Evolutionary conservation across 225 moss, liverwort and hornwort species (phyloP).

Genomic region (Thuidium tamariscinum): DNA sequence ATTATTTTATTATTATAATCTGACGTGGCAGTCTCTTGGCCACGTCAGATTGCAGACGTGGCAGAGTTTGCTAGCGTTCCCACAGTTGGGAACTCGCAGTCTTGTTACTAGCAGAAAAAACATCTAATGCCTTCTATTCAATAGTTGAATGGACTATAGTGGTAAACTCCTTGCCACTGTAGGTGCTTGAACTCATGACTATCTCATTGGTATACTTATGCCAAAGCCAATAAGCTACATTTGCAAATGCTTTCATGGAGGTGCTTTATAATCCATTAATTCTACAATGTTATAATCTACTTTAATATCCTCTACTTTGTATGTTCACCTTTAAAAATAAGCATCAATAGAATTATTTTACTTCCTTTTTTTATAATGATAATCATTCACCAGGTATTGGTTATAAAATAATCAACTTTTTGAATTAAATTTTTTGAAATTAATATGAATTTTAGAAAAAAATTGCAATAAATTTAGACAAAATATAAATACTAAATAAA

Average conservation of each 20-base stretch:
- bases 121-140: no score
- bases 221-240: neutral
- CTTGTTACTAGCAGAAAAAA: no score
- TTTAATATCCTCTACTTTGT: neutral
- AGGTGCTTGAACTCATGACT: fast-evolving
- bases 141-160: neutral
- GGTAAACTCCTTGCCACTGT: fast-evolving
- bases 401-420: neutral
- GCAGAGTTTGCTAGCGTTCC: no score
- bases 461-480: fast-evolving
- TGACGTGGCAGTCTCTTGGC: no score
- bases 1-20: no score
- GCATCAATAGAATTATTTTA: neutral
- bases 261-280: neutral
- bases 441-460: neutral
- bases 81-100: no score
- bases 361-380: neutral
- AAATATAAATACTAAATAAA: neutral
- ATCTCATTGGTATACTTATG: neutral
- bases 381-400: neutral
- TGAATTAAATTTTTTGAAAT: no score
- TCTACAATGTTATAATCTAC: neutral
- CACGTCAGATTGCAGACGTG: no score
- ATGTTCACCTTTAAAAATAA: neutral
- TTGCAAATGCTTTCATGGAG: no score